Evolutionary conservation across 805 yeast genomes (phyloP), one percentile per base, ranked within the genome.

Genomic region (Priceomyces melissophilus): DNA sequence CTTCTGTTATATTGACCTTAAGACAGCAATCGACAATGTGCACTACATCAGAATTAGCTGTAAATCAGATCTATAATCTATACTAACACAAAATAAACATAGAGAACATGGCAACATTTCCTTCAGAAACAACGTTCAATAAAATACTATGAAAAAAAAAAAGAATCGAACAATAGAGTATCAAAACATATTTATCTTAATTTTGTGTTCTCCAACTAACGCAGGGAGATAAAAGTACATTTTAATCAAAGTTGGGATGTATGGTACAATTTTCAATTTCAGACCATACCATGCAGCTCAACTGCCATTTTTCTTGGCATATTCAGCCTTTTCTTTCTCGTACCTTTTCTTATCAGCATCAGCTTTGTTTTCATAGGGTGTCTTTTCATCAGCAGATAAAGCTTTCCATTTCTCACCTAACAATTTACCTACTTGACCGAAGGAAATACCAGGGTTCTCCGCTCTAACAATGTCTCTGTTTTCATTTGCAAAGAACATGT

Each of bases 401-500:
- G 90, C 87, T 81, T 88, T 89, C 99, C 99, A 93, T 71, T 78
- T 85, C 69, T 89, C 96, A 67, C 99, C 99, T 59, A 93, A 81
- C 47, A 88, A 67, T 70, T 84, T 88, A 63, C 98, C 98, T 52
- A 93, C 91, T 73, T 89, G 95, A 53, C 95, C 99, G 60, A 93
- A 93, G 32, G 90, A 72, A 55, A 90, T 86, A 64, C 96, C 96
- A 58, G 98, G 97, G 78, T 91, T 88, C 67, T 90, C 98, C 48
- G 91, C 82, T 67, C 96, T 82, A 54, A 93, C 96, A 50, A 81
- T 79, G 70, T 91, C 97, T 78, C 99, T 90, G 79, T 87, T 86
- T 62, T 89, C 97, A 65, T 88, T 89, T 57, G 99, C 98, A 63
- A 90, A 93, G 81, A 87, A 91, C 98, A 93, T 90, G 82, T 91